Percentiles rank a stretch among this genome's conserved stretches.
phyloP scores from a whole-genome alignment of 139 green algal species.

The Yamagishiella unicocca region DNA sequence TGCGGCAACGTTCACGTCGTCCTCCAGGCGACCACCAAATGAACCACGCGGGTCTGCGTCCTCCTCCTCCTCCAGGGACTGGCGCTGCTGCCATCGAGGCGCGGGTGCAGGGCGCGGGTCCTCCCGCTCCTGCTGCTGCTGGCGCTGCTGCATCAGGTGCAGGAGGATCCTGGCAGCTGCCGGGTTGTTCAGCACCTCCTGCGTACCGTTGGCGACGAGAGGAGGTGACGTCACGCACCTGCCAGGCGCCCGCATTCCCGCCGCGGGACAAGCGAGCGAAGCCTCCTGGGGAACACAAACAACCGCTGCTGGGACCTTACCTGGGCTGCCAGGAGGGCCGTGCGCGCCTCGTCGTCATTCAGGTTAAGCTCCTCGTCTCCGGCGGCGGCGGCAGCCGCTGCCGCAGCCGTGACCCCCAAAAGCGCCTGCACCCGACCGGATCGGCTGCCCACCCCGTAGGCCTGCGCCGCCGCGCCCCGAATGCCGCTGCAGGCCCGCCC shows the following conservation, averaged over 20 bases:
- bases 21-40: too few species aligned
- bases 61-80: too few species aligned
- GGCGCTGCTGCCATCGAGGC: too few species aligned
- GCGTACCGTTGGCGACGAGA: too few species aligned
- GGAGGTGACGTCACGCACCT: too few species aligned
- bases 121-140: conserved; percentile 6
- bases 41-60: too few species aligned
- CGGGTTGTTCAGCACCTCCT: conserved; percentile 24
- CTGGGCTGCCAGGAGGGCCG: neutral
- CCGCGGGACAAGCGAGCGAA: too few species aligned
- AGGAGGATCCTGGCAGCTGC: conserved; percentile 10
- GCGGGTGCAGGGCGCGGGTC: too few species aligned
- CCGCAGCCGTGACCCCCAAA: conserved; percentile 2
- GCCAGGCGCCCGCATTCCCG: too few species aligned
- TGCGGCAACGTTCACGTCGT: too few species aligned
- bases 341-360: neutral
- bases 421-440: neutral
- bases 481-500: neutral
- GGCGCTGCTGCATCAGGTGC: neutral
- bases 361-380: neutral
- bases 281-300: neutral
- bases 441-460: neutral
- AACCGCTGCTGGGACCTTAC: neutral
- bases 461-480: neutral
- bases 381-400: neutral